Evolutionary conservation across 768 basidiomycete species (phyloP).

Genomic region (Psilocybe azurescens): DNA sequence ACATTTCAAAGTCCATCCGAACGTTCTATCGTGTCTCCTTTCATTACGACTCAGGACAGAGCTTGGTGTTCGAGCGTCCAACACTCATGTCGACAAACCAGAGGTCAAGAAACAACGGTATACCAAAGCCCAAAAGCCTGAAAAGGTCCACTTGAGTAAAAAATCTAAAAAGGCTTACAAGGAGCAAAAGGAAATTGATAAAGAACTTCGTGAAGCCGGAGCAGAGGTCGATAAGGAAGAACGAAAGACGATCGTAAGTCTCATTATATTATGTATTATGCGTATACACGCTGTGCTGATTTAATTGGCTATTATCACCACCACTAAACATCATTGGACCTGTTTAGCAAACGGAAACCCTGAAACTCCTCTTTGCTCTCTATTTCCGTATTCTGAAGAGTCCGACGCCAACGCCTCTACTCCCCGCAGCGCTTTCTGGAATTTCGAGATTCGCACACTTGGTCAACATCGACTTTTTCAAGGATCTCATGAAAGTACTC

Average conservation of each 20-base stretch:
- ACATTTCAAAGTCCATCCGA: constrained; percentile 87
- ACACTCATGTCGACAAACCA: constrained; percentile 63
- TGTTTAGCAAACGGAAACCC: constrained; percentile 92
- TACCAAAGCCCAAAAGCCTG: constrained; percentile 62
- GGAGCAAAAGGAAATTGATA: constrained; percentile 89
- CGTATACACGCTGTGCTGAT: background rate
- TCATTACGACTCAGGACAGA: constrained; percentile 89
- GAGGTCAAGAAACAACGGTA: constrained; percentile 47
- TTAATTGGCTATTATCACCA: background rate
- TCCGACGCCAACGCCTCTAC: constrained; percentile 74
- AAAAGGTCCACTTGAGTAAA: constrained; percentile 86
- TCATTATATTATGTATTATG: constrained; percentile 6
- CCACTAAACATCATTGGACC: constrained; percentile 2
- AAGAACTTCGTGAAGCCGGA: constrained; percentile 93
- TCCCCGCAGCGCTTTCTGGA: constrained; percentile 89
- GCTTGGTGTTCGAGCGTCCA: constrained; percentile 78
- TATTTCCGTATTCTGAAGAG: constrained; percentile 97
- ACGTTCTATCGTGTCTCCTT: constrained; percentile 83
- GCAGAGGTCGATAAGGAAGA: constrained; percentile 95
- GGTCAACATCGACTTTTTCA: constrained; percentile 98
- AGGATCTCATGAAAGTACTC: constrained; percentile 88
- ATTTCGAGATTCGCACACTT: constrained; percentile 94
- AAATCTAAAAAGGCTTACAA: constrained; percentile 85
- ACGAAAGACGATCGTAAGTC: constrained; percentile 75
- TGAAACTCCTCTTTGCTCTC: constrained; percentile 95